Evolutionary conservation across 768 basidiomycete genomes (phyloP).

Genomic region (Mycena galericulata): DNA sequence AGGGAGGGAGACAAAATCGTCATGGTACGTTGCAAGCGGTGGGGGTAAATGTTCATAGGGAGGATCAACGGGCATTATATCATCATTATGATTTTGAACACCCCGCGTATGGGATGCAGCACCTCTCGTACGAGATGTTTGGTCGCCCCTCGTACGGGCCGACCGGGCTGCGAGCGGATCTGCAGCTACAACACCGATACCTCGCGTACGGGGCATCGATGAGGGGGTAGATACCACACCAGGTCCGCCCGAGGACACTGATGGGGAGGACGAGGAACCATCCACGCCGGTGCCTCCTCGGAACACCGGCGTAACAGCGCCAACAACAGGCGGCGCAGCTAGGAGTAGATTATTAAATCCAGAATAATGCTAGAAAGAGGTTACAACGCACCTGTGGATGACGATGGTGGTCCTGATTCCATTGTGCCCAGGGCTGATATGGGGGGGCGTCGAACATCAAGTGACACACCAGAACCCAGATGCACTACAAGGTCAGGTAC

Average conservation of each 20-base stretch:
- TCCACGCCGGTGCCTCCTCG: not conserved
- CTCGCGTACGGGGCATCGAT: too few relatives aligned
- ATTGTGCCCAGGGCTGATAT: not conserved
- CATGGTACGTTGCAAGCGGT: too few relatives aligned
- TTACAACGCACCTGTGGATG: not conserved
- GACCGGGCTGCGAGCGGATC: too few relatives aligned
- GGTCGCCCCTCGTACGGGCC: too few relatives aligned
- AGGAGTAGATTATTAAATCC: not conserved
- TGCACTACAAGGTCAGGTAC: not conserved
- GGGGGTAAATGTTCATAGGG: too few relatives aligned
- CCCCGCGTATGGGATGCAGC: too few relatives aligned
- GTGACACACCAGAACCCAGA: not conserved
- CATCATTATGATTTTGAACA: too few relatives aligned
- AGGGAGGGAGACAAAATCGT: too few relatives aligned
- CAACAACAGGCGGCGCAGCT: not conserved
- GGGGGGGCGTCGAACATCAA: not conserved
- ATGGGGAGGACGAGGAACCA: not conserved
- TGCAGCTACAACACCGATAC: too few relatives aligned
- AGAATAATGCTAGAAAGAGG: not conserved
- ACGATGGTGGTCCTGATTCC: not conserved
- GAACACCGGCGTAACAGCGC: not conserved
- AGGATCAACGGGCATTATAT: too few relatives aligned
- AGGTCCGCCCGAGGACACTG: conserved; percentile 7
- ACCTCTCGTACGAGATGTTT: too few relatives aligned
- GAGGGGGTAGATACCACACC: conserved; percentile 9